Percentiles rank a stretch among this genome's conserved stretches.
Evolutionary conservation across 192 early-diverging fungal genomes (phyloP).

Genomic region (Globomyces pollinis-pini): DNA sequence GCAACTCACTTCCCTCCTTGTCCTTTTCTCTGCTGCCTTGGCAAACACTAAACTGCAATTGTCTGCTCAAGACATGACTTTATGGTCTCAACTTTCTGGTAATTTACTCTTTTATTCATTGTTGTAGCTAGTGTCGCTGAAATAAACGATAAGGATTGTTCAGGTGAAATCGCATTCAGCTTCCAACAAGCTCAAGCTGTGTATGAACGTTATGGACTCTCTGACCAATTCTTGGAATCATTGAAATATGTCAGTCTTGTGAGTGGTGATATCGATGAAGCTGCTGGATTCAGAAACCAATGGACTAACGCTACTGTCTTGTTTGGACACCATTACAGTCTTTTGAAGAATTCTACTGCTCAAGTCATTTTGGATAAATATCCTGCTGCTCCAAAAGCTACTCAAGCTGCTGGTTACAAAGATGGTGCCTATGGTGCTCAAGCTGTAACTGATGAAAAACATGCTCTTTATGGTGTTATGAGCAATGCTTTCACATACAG

Average conservation of each 20-base stretch:
- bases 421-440: background rate
- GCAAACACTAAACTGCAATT: background rate
- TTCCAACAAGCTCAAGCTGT: background rate
- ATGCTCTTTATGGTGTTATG: background rate
- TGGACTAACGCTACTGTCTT: background rate
- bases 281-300: background rate
- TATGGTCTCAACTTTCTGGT: too few species aligned
- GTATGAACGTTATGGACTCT: background rate
- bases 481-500: background rate
- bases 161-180: background rate
- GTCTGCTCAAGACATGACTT: background rate
- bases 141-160: constrained; percentile 5
- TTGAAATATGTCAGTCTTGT: background rate
- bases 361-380: background rate
- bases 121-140: too few species aligned
- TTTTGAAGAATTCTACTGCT: background rate
- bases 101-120: too few species aligned
- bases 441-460: background rate
- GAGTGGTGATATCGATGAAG: constrained; percentile 5
- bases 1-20: background rate
- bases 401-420: background rate
- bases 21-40: background rate
- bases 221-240: background rate
- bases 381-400: background rate
- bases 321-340: background rate